Evolutionary conservation across 306 rosid genomes (phyloP).

Genomic region (Oemleria cerasiformis): DNA sequence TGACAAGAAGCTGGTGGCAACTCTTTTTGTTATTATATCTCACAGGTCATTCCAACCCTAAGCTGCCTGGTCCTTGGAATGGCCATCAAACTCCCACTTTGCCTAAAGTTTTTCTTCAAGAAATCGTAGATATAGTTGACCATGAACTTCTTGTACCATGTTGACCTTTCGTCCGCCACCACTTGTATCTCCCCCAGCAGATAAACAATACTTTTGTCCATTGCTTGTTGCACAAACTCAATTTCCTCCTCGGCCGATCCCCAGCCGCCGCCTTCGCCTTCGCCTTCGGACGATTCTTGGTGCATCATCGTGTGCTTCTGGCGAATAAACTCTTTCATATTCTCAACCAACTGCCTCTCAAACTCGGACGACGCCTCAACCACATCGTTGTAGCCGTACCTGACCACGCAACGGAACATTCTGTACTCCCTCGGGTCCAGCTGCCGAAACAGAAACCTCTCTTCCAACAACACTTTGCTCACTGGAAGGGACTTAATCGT

Average conservation of each 20-base stretch:
- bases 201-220: conserved; percentile 66
- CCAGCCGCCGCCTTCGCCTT: not conserved
- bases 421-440: conserved; percentile 52
- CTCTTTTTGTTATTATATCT: conserved; percentile 15
- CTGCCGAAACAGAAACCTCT: conserved; percentile 68
- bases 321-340: conserved; percentile 48
- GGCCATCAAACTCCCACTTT: conserved; percentile 45
- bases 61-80: conserved; percentile 57
- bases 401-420: conserved; percentile 66
- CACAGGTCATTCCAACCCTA: conserved; percentile 58
- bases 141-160: conserved; percentile 53
- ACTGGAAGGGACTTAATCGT: conserved; percentile 67
- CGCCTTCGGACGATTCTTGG: conserved; percentile 10
- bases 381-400: conserved; percentile 66
- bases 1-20: not conserved
- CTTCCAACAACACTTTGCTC: conserved; percentile 45
- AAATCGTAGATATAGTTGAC: conserved; percentile 59
- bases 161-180: conserved; percentile 54
- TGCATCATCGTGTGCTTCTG: conserved; percentile 28
- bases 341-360: conserved; percentile 50
- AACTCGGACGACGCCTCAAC: conserved; percentile 40
- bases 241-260: conserved; percentile 46
- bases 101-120: conserved; percentile 67
- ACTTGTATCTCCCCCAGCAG: conserved; percentile 67
- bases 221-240: conserved; percentile 46